Base-by-base conservation (phyloP, 192 early-diverging fungal genomes). In the Backusella circina region DNA sequence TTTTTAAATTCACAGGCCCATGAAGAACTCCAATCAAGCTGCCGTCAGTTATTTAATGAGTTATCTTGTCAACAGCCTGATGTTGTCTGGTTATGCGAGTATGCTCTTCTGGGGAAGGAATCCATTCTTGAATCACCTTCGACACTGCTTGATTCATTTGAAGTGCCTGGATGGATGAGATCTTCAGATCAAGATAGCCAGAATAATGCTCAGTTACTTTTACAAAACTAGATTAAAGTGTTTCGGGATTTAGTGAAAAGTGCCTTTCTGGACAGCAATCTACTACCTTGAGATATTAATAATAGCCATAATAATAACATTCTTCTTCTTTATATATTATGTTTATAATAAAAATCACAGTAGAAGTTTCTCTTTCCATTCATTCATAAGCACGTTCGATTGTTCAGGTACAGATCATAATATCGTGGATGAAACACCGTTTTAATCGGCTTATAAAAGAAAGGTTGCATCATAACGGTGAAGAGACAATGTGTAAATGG, bases 71-170 rank as follows among this genome's bases (percentile, higher is more conserved):
- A 70, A 31, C 39, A 70, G 30, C 69, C 69, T 5, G 81, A 82
- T 39, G 71, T 51, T 0, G 66, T 79, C 5, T 82, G 81, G 81
- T 54, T 75, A 50, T 69, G 32, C n/a, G 28, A 18, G 28, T 65
- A 30, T 47, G 73, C 64, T 28, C 23, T 44, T 23, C 13, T 74
- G 9, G 38, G 36, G 0, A 28, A 41, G 4, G 21, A 47, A 16
- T 7, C 28, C n/a, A 30, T 10, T 13, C 28, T 74, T 9, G n/a
- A 66, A 44, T 15, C 64, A 30, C 57, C 57, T 18, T 41, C 37
- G 12, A 8, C 33, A 5, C 39, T 65, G 67, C n/a, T 74, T n/a
- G 26, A 37, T 41, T 37, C 73, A 21, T 65, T 61, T 44, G 28
- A 35, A 28, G 50, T 74, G 7, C 73, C 73, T 65, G 23, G 16